Evolutionary conservation across 495 filamentous ascomycete genomes (phyloP).

Genomic region (Thermochaetoides thermophila): DNA sequence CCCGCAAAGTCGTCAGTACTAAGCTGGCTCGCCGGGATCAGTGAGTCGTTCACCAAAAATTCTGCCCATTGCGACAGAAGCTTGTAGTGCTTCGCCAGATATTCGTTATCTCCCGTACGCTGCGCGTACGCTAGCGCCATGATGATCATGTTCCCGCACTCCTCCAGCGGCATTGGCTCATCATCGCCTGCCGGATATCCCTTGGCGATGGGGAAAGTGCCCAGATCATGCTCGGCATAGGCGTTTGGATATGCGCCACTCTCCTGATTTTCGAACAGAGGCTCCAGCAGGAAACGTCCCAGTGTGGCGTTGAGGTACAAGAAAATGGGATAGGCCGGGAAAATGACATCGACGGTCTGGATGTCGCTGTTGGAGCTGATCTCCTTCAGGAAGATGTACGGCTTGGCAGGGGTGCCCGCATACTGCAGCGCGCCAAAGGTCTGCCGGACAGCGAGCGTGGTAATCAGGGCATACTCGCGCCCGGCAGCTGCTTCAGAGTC

Average conservation of each 20-base stretch:
- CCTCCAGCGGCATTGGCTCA: constrained; percentile 89
- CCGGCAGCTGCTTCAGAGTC: constrained; percentile 56
- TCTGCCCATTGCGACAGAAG: constrained; percentile 78
- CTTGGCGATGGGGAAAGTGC: constrained; percentile 82
- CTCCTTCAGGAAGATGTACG: constrained; percentile 83
- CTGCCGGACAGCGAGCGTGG: constrained; percentile 72
- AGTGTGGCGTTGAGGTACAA: constrained; percentile 74
- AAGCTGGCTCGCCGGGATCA: constrained; percentile 73
- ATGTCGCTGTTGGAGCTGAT: constrained; percentile 89
- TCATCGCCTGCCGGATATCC: constrained; percentile 74
- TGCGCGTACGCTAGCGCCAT: constrained; percentile 58
- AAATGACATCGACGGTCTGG: constrained; percentile 94
- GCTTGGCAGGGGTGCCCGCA: constrained; percentile 59
- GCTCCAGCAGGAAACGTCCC: constrained; percentile 76
- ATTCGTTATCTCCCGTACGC: constrained; percentile 26
- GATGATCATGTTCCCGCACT: constrained; percentile 91
- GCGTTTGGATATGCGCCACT: constrained; percentile 80
- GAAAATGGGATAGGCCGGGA: constrained; percentile 81
- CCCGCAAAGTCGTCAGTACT: constrained; percentile 93
- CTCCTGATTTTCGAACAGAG: constrained; percentile 77
- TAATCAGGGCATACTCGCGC: constrained; percentile 65
- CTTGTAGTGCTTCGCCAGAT: constrained; percentile 43
- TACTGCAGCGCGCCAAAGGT: constrained; percentile 78
- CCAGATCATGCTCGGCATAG: constrained; percentile 83
- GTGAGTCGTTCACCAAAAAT: constrained; percentile 67